Conservation (phyloP, 2,329 filamentous ascomycete genomes). For the Fusarium anthophilum region DNA sequence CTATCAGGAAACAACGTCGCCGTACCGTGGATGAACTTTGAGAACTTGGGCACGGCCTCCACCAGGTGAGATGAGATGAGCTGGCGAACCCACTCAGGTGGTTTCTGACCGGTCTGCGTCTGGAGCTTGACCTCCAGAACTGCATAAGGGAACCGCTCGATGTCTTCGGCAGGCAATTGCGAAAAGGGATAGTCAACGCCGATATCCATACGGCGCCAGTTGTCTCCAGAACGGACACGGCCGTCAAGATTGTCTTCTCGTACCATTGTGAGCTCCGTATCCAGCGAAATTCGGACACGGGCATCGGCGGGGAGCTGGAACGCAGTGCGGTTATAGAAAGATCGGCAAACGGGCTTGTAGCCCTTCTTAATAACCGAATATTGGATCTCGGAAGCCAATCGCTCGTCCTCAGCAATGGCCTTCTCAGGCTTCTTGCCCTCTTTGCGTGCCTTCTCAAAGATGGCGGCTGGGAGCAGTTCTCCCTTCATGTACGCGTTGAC, state of each 20-base stretch:
- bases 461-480: slow-evolving; percentile 81
- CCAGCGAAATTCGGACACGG: slow-evolving; percentile 93
- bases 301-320: slow-evolving; percentile 98
- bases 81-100: slow-evolving; percentile 95
- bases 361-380: slow-evolving; percentile 90
- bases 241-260: slow-evolving; percentile 96
- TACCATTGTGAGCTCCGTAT: slow-evolving; percentile 94
- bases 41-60: slow-evolving; percentile 99
- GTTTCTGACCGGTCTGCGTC: slow-evolving; percentile 93
- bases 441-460: slow-evolving; percentile 97
- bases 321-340: slow-evolving; percentile 97
- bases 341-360: slow-evolving; percentile 88
- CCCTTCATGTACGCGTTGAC: slow-evolving; percentile 91
- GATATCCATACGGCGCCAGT: slow-evolving; percentile 98
- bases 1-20: slow-evolving; percentile 86
- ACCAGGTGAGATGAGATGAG: slow-evolving; percentile 93
- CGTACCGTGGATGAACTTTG: slow-evolving; percentile 97
- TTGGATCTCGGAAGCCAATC: slow-evolving; percentile 90
- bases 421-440: slow-evolving; percentile 94
- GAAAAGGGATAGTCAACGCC: slow-evolving; percentile 95
- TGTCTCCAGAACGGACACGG: slow-evolving; percentile 76
- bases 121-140: slow-evolving; percentile 97
- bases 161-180: slow-evolving; percentile 84
- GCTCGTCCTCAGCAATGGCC: slow-evolving; percentile 90
- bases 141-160: slow-evolving; percentile 94